Conservation (phyloP, 176 grass and related monocot genomes). For the Areca catechu region DNA sequence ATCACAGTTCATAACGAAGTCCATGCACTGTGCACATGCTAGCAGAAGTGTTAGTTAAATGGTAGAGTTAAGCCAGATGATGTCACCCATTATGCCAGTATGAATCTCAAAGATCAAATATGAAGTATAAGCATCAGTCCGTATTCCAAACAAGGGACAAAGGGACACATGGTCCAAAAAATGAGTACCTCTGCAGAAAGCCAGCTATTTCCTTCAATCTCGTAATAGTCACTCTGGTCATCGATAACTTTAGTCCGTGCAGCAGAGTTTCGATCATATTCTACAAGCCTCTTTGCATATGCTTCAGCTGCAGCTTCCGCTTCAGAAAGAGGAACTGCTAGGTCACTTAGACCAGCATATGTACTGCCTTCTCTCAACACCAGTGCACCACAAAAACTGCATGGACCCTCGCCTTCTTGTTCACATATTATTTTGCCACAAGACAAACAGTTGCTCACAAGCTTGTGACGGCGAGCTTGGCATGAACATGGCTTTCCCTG, state of each 20-base stretch:
- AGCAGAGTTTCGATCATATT: slow-evolving; percentile 85
- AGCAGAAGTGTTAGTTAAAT: too few relatives aligned
- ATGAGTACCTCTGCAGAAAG: slow-evolving; percentile 65
- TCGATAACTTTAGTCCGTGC: slow-evolving; percentile 98
- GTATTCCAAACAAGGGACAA: too few relatives aligned
- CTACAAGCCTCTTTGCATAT: slow-evolving; percentile 90
- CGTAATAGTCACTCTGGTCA: slow-evolving; percentile 97
- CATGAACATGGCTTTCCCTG: slow-evolving; percentile 92
- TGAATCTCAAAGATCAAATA: too few relatives aligned
- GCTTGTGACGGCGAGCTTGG: slow-evolving; percentile 79
- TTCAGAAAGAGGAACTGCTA: slow-evolving; percentile 59
- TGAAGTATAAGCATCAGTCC: too few relatives aligned
- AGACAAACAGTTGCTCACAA: slow-evolving; percentile 95
- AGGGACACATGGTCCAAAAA: neutral
- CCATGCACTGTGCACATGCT: too few relatives aligned
- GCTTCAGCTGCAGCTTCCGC: slow-evolving; percentile 73
- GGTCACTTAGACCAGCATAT: slow-evolving; percentile 90
- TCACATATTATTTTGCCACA: slow-evolving; percentile 97
- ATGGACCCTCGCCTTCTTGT: slow-evolving; percentile 96
- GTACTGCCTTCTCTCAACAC: slow-evolving; percentile 91
- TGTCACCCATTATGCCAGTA: too few relatives aligned
- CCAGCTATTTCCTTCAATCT: slow-evolving; percentile 99
- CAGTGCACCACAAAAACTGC: slow-evolving; percentile 87
- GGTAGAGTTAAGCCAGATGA: too few relatives aligned
- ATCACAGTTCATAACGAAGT: too few relatives aligned